Evolutionary conservation across 345 rosid genomes (phyloP), one percentile per base, ranked within the genome.

Genomic region (Citrus unshiu): DNA sequence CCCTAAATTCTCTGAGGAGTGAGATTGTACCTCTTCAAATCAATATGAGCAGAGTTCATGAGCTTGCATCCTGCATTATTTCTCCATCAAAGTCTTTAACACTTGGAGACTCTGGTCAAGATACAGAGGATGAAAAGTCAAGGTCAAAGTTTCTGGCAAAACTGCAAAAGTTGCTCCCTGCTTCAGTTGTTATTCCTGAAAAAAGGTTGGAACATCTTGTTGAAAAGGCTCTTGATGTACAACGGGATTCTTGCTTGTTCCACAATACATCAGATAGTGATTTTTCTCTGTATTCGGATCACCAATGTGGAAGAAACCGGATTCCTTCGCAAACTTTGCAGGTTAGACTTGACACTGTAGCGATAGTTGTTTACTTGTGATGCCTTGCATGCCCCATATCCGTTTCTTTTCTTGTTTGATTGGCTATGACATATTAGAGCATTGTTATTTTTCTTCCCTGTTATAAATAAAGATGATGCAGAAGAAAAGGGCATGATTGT

Each of bases 321-420:
- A 88, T 92, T 85, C 97, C 97, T 74, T 89, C 91, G 62, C 87
- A 75, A 81, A 88, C 93, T 46, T 69, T 87, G 82, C 94, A 92
- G 97, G 94, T 92, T 74, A 79, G 90, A 74, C 71, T 81, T 3
- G 25, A 34, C 34, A 74, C 75, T 83, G 46, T 59, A 39, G 72
- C 68, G 35, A 9, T 46, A 46, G 29, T 62, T 67, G n/a, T 80
- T 74, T 73, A 60, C n/a, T 81, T 72, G 8, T 43, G 49, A 30
- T 65, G 65, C 63, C 62, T 69, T 66, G 51, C 49, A 61, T 7
- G 12, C 13, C 24, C 56, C 30, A 24, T 76, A 56, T 61, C 70
- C 63, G 68, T 74, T 67, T 37, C 57, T 5, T 75, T 35, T 81
- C 62, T 10, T 73, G 35, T 40, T 51, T 79, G 73, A 64, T 61